Evolutionary conservation across 768 basidiomycete species (phyloP).

Genomic region (Filobasidium wieringae): DNA sequence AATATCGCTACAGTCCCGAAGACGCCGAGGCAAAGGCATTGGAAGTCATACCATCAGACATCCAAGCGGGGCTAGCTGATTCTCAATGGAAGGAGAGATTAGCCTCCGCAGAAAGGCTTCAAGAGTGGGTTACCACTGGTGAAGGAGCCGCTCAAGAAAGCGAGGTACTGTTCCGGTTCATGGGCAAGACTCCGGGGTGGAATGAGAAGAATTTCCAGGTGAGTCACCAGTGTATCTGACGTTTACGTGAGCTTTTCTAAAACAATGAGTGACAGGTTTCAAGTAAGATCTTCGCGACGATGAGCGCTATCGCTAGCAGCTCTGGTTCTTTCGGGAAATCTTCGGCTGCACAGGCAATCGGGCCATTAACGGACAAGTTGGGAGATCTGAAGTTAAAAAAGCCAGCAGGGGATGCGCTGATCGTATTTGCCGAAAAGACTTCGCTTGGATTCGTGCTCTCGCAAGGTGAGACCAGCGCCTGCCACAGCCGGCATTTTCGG

Average conservation of each 20-base stretch:
- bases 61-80: conserved; percentile 66
- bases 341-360: conserved; percentile 66
- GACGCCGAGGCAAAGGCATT: conserved; percentile 73
- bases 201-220: conserved; percentile 99
- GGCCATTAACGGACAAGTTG: conserved; percentile 80
- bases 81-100: conserved; percentile 86
- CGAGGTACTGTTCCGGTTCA: conserved; percentile 73
- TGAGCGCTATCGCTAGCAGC: conserved; percentile 58
- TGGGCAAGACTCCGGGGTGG: conserved; percentile 85
- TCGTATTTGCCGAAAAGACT: conserved; percentile 75
- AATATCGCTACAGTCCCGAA: conserved; percentile 81
- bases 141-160: conserved; percentile 58
- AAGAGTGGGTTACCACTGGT: conserved; percentile 60
- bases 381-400: conserved; percentile 96
- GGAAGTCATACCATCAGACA: conserved; percentile 57
- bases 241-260: not conserved
- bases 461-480: conserved; percentile 54
- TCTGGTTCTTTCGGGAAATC: conserved; percentile 76
- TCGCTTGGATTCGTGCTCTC: conserved; percentile 86
- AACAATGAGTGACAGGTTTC: conserved; percentile 55
- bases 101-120: conserved; percentile 75
- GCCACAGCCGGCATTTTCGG: not conserved
- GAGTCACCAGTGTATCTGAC: conserved; percentile 10
- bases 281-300: conserved; percentile 69
- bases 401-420: conserved; percentile 78